Percentiles rank a stretch among this genome's conserved stretches.
phyloP scores from a whole-genome alignment of 352 stramenopile species.

The Pythium phragmitis region DNA sequence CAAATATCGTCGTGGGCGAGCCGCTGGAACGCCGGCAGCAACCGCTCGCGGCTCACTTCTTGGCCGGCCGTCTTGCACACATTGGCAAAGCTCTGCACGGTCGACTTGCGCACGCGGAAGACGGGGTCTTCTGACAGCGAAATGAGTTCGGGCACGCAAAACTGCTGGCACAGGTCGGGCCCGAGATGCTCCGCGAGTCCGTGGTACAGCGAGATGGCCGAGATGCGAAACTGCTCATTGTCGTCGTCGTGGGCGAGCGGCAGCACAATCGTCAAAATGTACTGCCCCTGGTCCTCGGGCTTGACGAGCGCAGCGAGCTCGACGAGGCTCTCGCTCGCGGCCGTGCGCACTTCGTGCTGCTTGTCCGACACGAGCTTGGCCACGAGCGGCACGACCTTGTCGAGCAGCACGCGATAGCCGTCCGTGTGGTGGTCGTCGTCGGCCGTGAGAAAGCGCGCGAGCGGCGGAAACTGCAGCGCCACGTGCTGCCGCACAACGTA shows the following conservation, averaged over 20 bases:
- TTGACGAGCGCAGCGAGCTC: conserved; percentile 85
- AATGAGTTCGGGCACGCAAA: conserved; percentile 92
- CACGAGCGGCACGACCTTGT: conserved; percentile 77
- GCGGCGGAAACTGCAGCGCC: conserved; percentile 85
- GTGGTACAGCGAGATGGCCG: conserved; percentile 90
- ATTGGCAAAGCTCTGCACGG: conserved; percentile 89
- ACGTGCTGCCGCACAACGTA: conserved; percentile 95
- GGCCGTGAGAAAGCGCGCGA: conserved; percentile 68
- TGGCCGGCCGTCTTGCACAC: conserved; percentile 83
- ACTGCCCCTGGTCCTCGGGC: conserved; percentile 83
- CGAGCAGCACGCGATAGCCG: conserved; percentile 74
- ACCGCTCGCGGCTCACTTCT: conserved; percentile 74
- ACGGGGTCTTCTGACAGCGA: conserved; percentile 89
- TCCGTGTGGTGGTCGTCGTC: conserved; percentile 21
- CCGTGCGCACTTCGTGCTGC: conserved; percentile 86
- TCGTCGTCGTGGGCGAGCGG: conserved; percentile 89
- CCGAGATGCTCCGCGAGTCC: conserved; percentile 88
- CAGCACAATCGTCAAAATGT: conserved; percentile 93
- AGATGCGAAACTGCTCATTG: conserved; percentile 93
- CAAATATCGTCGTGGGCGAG: conserved; percentile 95
- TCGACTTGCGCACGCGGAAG: conserved; percentile 92
- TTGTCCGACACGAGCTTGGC: conserved; percentile 80
- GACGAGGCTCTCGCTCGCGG: conserved; percentile 85
- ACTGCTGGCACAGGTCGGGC: conserved; percentile 90
- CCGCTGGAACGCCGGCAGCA: conserved; percentile 90